Base-by-base conservation (phyloP, 257 asterid genomes). In the Petunia axillaris region DNA sequence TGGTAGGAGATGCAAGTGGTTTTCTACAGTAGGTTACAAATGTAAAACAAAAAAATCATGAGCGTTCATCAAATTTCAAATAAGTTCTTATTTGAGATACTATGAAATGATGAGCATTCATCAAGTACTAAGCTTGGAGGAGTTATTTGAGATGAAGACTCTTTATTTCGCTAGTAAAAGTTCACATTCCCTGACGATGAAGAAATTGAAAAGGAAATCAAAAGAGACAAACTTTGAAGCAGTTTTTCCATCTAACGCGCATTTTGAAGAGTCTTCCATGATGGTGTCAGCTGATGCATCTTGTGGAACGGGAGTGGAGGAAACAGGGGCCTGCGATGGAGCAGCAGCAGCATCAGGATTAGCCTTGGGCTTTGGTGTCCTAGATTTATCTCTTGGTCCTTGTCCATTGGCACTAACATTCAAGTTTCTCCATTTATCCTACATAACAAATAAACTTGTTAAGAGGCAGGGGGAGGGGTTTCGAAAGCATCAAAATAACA, bases 341-440 rank as follows among this genome's bases (percentile, higher is more conserved):
- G 89, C 73, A 64, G 88, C 91, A 50, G 87, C 83, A 64, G 85
- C 53, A 16, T 91, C 95, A 77, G 90, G 64, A 85, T 55, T 83
- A 64, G 76, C 79, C 88, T 91, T 93, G 35, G 68, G 85, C 75
- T 93, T 93, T 6, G 79, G 85, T 74, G 85, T 58, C 90, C 88
- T 91, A 6, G 93, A 86, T 82, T 88, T 94, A 10, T 89, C 97
- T 83, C 93, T 89, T 11, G 93, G 83, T 1, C 87, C 89, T 85
- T 83, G 90, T 53, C 92, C 97, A 86, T 79, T 91, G 63, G 96
- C 94, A 67, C 88, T 83, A 11, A 89, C 95, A 76, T 87, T 91
- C 89, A 95, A 85, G 85, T 95, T 95, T 79, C 99, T 83, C 98
- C 98, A 95, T 83, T 95, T 95, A 89, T 95, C 98, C 99, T 93